Evolutionary conservation across 1,139 yeast species (phyloP).

Genomic region (Zygoascus meyerae): DNA sequence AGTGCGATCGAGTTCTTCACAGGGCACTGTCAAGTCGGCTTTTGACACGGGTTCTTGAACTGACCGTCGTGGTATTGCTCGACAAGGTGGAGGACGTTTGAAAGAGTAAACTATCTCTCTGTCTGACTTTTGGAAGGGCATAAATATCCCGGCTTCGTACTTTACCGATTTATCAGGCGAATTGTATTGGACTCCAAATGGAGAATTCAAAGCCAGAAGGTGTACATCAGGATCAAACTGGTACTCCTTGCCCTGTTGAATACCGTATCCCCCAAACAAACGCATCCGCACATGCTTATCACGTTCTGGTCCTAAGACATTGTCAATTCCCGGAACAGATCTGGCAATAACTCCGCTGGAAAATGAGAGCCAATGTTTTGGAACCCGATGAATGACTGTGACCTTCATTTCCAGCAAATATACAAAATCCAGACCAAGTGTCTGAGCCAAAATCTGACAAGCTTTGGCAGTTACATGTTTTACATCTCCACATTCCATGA

Average conservation of each 20-base stretch:
- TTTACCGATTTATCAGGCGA: conserved; percentile 18
- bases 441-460: conserved; percentile 39
- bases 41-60: too few relatives aligned
- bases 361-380: conserved; percentile 1
- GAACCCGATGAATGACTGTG: conserved; percentile 14
- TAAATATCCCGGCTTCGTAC: conserved; percentile 25
- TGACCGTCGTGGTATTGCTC: not conserved
- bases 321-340: conserved; percentile 1
- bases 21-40: not conserved
- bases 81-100: not conserved
- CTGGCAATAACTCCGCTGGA: conserved; percentile 5
- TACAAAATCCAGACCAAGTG: conserved; percentile 44
- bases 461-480: conserved; percentile 28
- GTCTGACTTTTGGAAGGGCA: conserved; percentile 24
- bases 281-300: conserved; percentile 37
- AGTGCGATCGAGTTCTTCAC: not conserved
- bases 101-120: conserved; percentile 13
- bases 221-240: conserved; percentile 45
- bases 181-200: conserved; percentile 48
- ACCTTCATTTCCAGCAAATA: conserved; percentile 54
- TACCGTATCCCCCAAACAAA: conserved; percentile 46
- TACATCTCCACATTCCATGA: conserved; percentile 39
- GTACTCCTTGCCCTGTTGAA: conserved; percentile 25
- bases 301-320: conserved; percentile 1
- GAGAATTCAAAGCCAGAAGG: conserved; percentile 46